A percentile compares a stretch with the other conserved stretches of the same genome.
phyloP scores from a whole-genome alignment of 352 stramenopile genomes.

The Globisporangium camurandrum region DNA sequence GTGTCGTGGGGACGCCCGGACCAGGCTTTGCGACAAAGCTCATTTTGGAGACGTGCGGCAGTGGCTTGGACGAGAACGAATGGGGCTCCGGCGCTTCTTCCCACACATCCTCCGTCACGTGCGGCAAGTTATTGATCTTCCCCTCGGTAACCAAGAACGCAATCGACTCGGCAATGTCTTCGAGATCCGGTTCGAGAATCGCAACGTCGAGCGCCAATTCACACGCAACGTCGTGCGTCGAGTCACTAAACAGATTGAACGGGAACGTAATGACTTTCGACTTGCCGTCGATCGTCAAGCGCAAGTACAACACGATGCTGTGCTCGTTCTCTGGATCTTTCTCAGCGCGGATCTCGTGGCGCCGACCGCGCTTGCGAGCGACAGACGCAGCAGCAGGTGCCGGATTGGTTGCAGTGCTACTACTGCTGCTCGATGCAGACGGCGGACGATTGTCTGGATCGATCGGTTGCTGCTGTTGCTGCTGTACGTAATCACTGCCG shows the following conservation, averaged over 20 bases:
- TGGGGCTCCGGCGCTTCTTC: conserved; percentile 82
- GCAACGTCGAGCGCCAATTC: conserved; percentile 92
- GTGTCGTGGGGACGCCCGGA: conserved; percentile 2
- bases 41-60: conserved; percentile 80
- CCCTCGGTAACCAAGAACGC: conserved; percentile 78
- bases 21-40: conserved; percentile 34
- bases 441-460: conserved; percentile 14
- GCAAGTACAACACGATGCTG: conserved; percentile 85
- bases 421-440: conserved; percentile 20
- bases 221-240: conserved; percentile 90
- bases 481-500: too few species aligned
- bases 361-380: conserved; percentile 59
- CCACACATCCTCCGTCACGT: conserved; percentile 76
- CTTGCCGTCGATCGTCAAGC: conserved; percentile 86
- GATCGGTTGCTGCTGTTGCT: conserved; percentile 4
- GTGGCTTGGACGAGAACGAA: conserved; percentile 68
- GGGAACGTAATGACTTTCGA: conserved; percentile 96
- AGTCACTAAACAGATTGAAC: conserved; percentile 93
- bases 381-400: too few species aligned
- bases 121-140: conserved; percentile 79
- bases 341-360: conserved; percentile 77
- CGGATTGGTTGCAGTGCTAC: neutral
- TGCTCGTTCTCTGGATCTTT: conserved; percentile 79
- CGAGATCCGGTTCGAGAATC: conserved; percentile 88
- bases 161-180: conserved; percentile 94